phyloP scores from a whole-genome alignment of 208 protist genomes.

The Trypanosoma mega region DNA sequence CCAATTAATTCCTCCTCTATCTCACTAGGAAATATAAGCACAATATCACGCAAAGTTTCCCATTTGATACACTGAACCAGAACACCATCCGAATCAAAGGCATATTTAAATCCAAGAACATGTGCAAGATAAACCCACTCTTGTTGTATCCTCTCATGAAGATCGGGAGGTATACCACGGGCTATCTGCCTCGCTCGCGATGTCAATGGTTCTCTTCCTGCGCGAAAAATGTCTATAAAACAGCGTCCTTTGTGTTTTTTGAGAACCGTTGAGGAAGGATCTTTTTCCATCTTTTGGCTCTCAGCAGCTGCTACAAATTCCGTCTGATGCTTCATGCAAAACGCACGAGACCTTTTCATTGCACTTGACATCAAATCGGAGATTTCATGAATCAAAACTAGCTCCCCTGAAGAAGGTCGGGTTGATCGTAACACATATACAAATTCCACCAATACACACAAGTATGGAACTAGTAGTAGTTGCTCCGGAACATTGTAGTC shows the following conservation, averaged over 20 bases:
- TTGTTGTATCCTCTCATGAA: constrained; percentile 19
- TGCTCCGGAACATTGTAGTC: constrained; percentile 18
- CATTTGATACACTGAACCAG: constrained; percentile 1
- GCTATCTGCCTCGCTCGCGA: constrained; percentile 10
- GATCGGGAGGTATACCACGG: background rate
- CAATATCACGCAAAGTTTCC: constrained; percentile 14
- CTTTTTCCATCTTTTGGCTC: constrained; percentile 19
- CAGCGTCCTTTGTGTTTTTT: constrained; percentile 29
- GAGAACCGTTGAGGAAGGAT: background rate
- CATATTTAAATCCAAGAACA: constrained; percentile 36
- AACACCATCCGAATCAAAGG: constrained; percentile 20
- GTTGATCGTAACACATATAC: constrained; percentile 31
- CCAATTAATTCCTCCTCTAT: constrained; percentile 52
- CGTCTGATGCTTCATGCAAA: constrained; percentile 27
- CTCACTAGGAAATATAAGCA: constrained; percentile 48
- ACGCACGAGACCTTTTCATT: constrained; percentile 19
- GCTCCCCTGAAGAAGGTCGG: constrained; percentile 1
- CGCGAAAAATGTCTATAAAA: constrained; percentile 40
- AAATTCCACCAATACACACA: constrained; percentile 64
- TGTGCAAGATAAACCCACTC: constrained; percentile 30
- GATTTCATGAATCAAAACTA: background rate
- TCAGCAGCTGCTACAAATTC: constrained; percentile 12
- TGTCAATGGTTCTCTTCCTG: constrained; percentile 21
- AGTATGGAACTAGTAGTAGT: constrained; percentile 54
- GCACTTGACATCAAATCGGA: constrained; percentile 4